Evolutionary conservation across 495 filamentous ascomycete species (phyloP), one percentile per base, ranked within the genome.

Genomic region (Friedmanniomyces simplex): DNA sequence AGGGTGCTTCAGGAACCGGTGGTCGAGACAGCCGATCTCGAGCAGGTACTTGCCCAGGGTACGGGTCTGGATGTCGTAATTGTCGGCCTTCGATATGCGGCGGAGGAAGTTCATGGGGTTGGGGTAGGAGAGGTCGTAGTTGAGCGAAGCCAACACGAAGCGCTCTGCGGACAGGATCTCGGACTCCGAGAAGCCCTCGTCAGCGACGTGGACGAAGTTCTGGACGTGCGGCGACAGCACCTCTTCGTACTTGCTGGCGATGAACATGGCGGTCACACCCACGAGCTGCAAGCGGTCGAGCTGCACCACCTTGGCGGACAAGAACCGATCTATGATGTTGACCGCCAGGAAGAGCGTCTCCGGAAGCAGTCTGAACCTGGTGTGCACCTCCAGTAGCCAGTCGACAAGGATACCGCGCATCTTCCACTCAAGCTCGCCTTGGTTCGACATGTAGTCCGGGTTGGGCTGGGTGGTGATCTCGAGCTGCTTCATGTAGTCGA

Each of bases 101-200:
- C 93, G 86, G 52, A 98, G 81, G 75, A 98, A 98, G 79, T 98
- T 96, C 93, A 98, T 97, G 10, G 93, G 93, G 71, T 98, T 98
- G 30, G 93, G 93, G 66, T 94, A 97, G 76, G 91, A 96, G 59
- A 98, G 84, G 70, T 97, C 93, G 71, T 96, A 98, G 72, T 96
- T 85, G 58, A 98, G 83, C 7, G 89, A 85, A 41, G 83, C 77
- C 42, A 98, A 82, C 54, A 97, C 82, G 71, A 91, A 95, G 47
- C 93, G 88, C 70, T 98, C 93, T 47, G 93, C 94, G 68, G 88
- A 89, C n/a, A 98, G 77, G 62, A 98, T 97, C 69, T 97, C 91
- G 47, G 85, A 81, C 69, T 96, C 94, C n/a, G 82, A 82, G 69
- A 97, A 98, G 41, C 90, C 93, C 70, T 98, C 90, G 68, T 97